Base-by-base conservation (phyloP, 306 rosid genomes). In the Clitoria ternatea region DNA sequence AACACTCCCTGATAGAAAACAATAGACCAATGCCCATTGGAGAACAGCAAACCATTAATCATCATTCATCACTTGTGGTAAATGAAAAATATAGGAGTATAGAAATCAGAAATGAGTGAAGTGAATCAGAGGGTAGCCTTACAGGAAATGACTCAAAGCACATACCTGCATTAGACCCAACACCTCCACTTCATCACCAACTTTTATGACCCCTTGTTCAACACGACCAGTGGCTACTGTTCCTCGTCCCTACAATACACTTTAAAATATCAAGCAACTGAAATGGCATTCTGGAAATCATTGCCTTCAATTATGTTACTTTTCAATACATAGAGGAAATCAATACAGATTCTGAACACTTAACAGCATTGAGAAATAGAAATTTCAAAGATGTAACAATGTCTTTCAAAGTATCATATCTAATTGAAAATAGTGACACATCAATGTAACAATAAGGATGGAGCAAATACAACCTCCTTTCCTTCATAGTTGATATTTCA, bases 151-250 rank as follows among this genome's bases (percentile, higher is more conserved):
- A 24, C 61, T 54, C 4, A 22, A 8, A 1, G 6, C 35, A 45
- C 77, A 81, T 57, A 94, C 99, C 99, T 86, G 97, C 82, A 74
- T 80, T 54, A 95, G 87, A 63, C 99, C 99, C 79, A 91, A 73
- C 83, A 95, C 66, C 85, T 95, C 99, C 49, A 94, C 96, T 87
- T 91, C 99, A 63, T 94, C 99, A 48, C 97, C 97, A 50, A 94
- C 95, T 90, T 94, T 91, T 37, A 94, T 75, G 36, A 77, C 57
- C 22, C 99, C 97, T 79, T 94, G 99, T 67, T 94, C 99, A 70
- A 94, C 87, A 65, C 99, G 96, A 33, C 99, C 99, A 67, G 97
- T 94, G 62, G 97, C 96, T 20, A 94, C 99, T 70, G 99, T 94
- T 80, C 99, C 99, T 61, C 99, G 97, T 7, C 99, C 99, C 97